Base-by-base conservation (phyloP, 805 yeast species). In the Barnettozyma sucrosica region DNA sequence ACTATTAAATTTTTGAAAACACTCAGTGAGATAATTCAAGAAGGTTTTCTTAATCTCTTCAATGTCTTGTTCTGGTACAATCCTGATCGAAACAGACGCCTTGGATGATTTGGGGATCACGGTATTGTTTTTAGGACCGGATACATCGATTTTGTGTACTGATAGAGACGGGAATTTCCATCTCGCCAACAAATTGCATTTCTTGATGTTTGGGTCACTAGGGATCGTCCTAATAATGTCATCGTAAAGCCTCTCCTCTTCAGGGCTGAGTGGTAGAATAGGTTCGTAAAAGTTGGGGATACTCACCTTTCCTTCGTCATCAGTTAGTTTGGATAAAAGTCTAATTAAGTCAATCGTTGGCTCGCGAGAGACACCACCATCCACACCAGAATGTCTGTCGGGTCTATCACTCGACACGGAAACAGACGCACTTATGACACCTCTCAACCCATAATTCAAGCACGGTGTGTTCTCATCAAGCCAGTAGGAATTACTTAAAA, bases 321-420 rank as follows among this genome's bases (percentile, higher is more conserved):
- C 66, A 33, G 81, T 77, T 46, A 92, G 68, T 45, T 79, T 76
- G 2, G 92, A 76, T 20, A 90, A 66, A 16, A 92, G 59, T 45
- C 82, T 84, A 36, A 90, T 75, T 64, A 92, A 66, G 61, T 92
- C 98, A 68, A 87, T 79, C 0, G 95, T 82, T 2, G 99, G 97
- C 57, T 92, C 99, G 48, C 85, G 75, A 51, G 80, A 77, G 8
- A 85, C 82, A 50, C 98, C 98, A 44, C 99, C 99, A 66, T 89
- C 95, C 9, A 93, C 93, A 52, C 99, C 99, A 0, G 97, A 88
- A 62, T 93, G 99, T 49, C 95, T 71, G 64, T 93, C 97, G 1
- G 95, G 95, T 50, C 75, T 75, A 53, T 83, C 90, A 44, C 89
- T 80, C 48, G 71, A 69, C 10, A 93, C 73, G 32, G 79, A 79